These are phyloP conservation scores for Hypseocharis bilobata DNA, from an alignment of 441 rosid species.

Conservation along the genomic window DNA sequence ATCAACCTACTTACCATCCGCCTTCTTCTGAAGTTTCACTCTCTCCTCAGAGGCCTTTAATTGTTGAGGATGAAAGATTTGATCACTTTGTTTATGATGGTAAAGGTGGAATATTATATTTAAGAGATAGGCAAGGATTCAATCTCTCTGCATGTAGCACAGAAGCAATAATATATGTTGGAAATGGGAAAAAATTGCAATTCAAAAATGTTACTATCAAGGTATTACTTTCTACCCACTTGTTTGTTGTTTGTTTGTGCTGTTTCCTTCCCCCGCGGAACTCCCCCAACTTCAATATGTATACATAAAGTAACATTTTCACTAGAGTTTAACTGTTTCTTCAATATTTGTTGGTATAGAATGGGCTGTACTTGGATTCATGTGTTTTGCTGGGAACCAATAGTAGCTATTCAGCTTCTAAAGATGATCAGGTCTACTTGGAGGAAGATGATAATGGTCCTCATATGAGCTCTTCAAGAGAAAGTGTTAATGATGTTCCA, in stretches of 20 bases:
- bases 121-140: slow-evolving; percentile 61
- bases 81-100: slow-evolving; percentile 82
- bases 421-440: slow-evolving; percentile 55
- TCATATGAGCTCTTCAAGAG: slow-evolving; percentile 29
- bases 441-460: slow-evolving; percentile 45
- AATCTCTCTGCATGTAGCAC: slow-evolving; percentile 53
- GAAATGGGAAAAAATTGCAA: slow-evolving; percentile 64
- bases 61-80: slow-evolving; percentile 70
- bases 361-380: slow-evolving; percentile 80
- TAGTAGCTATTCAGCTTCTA: slow-evolving; percentile 67
- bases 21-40: slow-evolving; percentile 54
- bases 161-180: slow-evolving; percentile 72
- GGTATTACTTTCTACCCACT: slow-evolving; percentile 34
- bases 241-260: slow-evolving; percentile 9
- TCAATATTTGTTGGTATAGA: slow-evolving; percentile 35
- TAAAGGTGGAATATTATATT: slow-evolving; percentile 61
- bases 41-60: slow-evolving; percentile 75
- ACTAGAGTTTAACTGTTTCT: not conserved
- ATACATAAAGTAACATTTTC: not conserved
- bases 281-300: not conserved
- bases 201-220: slow-evolving; percentile 75
- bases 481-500: slow-evolving; percentile 27
- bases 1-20: slow-evolving; percentile 54
- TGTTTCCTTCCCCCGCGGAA: no score
- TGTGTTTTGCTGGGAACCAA: slow-evolving; percentile 69